Percentiles rank a stretch among this genome's conserved stretches.
These are phyloP conservation scores for Pythium rishiriense DNA, from an alignment of 352 stramenopile species.

Conservation along the genomic window DNA sequence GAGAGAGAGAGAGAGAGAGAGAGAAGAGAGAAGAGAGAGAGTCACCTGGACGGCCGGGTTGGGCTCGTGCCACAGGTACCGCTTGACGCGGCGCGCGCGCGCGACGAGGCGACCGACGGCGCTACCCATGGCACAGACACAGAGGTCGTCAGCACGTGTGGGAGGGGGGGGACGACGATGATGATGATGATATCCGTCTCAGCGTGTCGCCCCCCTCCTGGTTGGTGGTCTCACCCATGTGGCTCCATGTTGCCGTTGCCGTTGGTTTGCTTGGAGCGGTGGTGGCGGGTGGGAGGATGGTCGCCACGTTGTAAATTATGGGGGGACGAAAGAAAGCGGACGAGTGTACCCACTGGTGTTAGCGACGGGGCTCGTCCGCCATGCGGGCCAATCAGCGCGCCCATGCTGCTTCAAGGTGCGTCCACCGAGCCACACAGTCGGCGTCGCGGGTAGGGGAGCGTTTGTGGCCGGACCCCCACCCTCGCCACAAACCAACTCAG, in stretches of 20 bases:
- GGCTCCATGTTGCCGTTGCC: neutral
- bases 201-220: neutral
- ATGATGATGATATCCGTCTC: neutral
- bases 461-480: conserved; percentile 27
- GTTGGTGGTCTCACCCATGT: neutral
- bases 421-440: conserved; percentile 18
- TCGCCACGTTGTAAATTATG: conserved; percentile 7
- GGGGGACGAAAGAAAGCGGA: neutral
- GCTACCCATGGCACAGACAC: neutral
- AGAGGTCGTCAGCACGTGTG: neutral
- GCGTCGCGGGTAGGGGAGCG: conserved; percentile 37
- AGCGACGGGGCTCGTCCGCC: neutral
- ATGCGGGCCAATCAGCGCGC: conserved; percentile 15
- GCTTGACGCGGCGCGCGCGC: conserved; percentile 17
- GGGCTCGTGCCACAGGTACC: conserved; percentile 30
- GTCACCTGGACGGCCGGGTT: conserved; percentile 39
- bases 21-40: too few relatives aligned
- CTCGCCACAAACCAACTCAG: conserved; percentile 20
- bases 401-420: conserved; percentile 7
- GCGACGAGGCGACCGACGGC: conserved; percentile 2
- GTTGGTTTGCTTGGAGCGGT: neutral
- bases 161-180: too few relatives aligned
- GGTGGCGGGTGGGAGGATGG: neutral
- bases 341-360: conserved; percentile 6
- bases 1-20: neutral